These are phyloP conservation scores for Coniochaeta prunicola DNA, from an alignment of 2,329 filamentous ascomycete species.

Conservation along the genomic window DNA sequence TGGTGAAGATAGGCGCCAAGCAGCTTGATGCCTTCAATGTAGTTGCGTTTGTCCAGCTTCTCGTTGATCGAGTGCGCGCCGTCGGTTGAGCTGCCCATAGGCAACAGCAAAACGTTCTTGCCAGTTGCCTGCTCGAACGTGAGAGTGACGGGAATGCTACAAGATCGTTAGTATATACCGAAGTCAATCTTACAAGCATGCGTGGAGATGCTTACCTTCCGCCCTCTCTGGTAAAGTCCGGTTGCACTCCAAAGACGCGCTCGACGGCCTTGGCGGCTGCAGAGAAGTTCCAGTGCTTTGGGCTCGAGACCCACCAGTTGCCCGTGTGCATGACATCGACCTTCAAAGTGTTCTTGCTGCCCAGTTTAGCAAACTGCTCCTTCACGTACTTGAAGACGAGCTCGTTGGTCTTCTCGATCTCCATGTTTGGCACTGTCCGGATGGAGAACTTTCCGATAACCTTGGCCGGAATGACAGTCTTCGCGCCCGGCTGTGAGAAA, in stretches of 20 bases:
- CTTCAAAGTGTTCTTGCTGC: constrained; percentile 86
- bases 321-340: constrained; percentile 80
- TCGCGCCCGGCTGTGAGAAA: constrained; percentile 86
- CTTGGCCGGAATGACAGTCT: constrained; percentile 98
- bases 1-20: constrained; percentile 94
- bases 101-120: constrained; percentile 92
- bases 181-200: not conserved
- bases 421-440: constrained; percentile 95
- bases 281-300: constrained; percentile 98
- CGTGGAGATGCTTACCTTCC: constrained; percentile 55
- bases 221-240: constrained; percentile 93
- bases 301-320: constrained; percentile 98
- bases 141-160: constrained; percentile 88
- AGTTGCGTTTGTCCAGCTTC: constrained; percentile 94
- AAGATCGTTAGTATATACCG: constrained; percentile 4
- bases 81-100: constrained; percentile 96
- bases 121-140: constrained; percentile 97
- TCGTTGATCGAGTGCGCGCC: constrained; percentile 97
- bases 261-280: constrained; percentile 94
- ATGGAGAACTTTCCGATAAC: constrained; percentile 98
- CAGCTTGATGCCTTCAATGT: constrained; percentile 96
- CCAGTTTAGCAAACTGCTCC: constrained; percentile 76
- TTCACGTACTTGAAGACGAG: constrained; percentile 79
- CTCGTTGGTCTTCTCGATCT: constrained; percentile 80
- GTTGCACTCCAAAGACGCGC: constrained; percentile 86